Conservation (phyloP, 768 basidiomycete genomes). For the Rhodotorula diobovata region DNA sequence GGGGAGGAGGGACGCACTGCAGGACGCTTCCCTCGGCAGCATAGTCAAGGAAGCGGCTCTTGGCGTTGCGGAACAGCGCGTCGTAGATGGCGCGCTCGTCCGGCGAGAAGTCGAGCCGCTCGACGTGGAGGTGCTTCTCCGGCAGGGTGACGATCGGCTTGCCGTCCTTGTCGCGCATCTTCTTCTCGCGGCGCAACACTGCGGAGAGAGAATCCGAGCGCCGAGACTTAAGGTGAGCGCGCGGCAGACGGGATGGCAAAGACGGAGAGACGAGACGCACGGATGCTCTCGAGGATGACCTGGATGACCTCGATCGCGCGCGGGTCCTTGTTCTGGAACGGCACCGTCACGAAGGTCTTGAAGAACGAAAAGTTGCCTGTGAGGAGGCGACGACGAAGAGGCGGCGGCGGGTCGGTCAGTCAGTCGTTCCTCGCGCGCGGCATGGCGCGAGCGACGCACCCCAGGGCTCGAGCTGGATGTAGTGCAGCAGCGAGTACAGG, state of each 20-base stretch:
- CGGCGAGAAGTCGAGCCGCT: conserved; percentile 72
- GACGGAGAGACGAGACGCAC: conserved; percentile 2
- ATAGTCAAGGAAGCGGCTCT: conserved; percentile 71
- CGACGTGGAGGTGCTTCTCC: conserved; percentile 70
- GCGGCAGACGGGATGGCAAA: neutral
- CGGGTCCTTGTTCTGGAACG: conserved; percentile 83
- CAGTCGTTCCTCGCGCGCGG: too few relatives aligned
- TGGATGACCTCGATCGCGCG: conserved; percentile 94
- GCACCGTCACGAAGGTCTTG: conserved; percentile 78
- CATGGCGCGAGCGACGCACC: neutral
- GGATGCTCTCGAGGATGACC: conserved; percentile 53
- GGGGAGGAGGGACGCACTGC: conserved; percentile 49
- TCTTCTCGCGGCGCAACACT: conserved; percentile 83
- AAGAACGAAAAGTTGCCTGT: conserved; percentile 62
- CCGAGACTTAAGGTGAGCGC: neutral
- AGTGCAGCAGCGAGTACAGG: conserved; percentile 69
- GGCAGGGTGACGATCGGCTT: conserved; percentile 84
- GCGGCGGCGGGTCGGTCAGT: neutral
- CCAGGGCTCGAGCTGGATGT: conserved; percentile 48
- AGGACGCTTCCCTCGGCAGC: conserved; percentile 61
- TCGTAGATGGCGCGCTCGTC: conserved; percentile 84
- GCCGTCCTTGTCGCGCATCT: conserved; percentile 79
- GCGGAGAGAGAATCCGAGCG: neutral
- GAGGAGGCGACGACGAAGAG: too few relatives aligned
- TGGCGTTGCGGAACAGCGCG: conserved; percentile 68